Base-by-base conservation (phyloP, 176 grass and related monocot genomes). In the Bonia amplexicaulis region DNA sequence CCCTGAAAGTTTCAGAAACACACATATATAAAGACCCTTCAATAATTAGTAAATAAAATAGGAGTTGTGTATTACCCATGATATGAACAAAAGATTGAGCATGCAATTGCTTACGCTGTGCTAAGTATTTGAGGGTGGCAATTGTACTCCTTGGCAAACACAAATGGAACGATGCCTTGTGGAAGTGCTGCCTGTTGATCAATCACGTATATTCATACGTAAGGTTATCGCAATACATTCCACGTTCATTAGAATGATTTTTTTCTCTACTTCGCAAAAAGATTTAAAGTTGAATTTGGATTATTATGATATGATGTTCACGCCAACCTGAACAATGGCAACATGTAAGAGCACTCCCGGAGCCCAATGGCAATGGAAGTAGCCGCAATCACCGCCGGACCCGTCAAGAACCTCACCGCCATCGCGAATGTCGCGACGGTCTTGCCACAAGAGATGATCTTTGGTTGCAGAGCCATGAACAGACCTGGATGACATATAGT, bases 111-210 rank as follows among this genome's bases (percentile, higher is more conserved):
- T 82, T 93, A 98, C 96, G 91, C 96, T 31, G 96, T 98, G 85
- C 96, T 98, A 72, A 98, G 96, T 25, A 98, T 98, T 90, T 95
- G 79, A 71, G 96, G 93, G 65, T 98, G 96, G 85, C 96, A 98
- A 55, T 93, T 98, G 85, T 98, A 98, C 60, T 98, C 96, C 73
- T 98, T 98, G 26, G 96, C 96, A 65, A 98, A 98, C 69, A 98
- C 96, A 81, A 98, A 98, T 12, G 96, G 96, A 6, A 98, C 96
- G 6, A 98, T 98, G 45, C 96, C 96, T 93, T 95, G 96, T 57
- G 96, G 96, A 86, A 98, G 96, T 78, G 96, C 96, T 52, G 96
- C 96, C 96, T 98, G 85, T 84, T 66, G 12, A 79, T 51, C 23
- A 80, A 57, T 62, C 19, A 89, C 47, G 79, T 2, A 84, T 2